A percentile compares a stretch with the other conserved stretches of the same genome.
phyloP scores from a whole-genome alignment of 2,329 filamentous ascomycete genomes.

The Coleophoma crateriformis region DNA sequence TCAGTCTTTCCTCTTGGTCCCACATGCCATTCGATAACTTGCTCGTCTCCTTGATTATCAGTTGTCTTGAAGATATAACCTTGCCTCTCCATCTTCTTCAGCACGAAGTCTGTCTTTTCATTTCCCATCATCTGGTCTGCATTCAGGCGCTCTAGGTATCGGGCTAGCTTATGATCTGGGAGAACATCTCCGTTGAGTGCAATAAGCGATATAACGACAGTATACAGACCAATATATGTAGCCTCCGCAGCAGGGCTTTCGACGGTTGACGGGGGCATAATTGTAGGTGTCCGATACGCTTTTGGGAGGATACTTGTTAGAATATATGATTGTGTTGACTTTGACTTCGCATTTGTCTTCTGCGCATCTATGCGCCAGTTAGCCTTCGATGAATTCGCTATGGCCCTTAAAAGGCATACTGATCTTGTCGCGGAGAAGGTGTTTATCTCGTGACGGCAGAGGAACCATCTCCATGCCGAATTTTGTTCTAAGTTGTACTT shows the following conservation, averaged over 20 bases:
- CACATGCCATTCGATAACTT: constrained; percentile 74
- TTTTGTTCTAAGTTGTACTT: constrained; percentile 59
- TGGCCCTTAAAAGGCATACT: constrained; percentile 38
- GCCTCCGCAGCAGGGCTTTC: constrained; percentile 64
- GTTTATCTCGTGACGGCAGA: constrained; percentile 74
- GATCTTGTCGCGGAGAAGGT: constrained; percentile 73
- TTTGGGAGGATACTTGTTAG: constrained; percentile 68
- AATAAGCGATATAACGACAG: constrained; percentile 72
- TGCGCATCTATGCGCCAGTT: constrained; percentile 19
- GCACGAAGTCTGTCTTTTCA: constrained; percentile 68
- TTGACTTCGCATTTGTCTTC: constrained; percentile 39
- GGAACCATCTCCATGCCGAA: constrained; percentile 96
- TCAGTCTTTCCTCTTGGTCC: constrained; percentile 84
- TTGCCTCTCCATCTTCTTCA: constrained; percentile 72
- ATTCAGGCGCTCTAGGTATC: constrained; percentile 70
- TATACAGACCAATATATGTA: constrained; percentile 78
- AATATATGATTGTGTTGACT: constrained; percentile 67
- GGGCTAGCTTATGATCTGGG: constrained; percentile 71
- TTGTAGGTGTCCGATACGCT: constrained; percentile 57
- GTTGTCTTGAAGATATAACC: constrained; percentile 74
- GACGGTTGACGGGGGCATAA: constrained; percentile 63
- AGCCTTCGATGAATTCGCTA: too few relatives aligned
- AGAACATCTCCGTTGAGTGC: constrained; percentile 67
- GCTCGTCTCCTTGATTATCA: constrained; percentile 67
- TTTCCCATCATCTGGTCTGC: constrained; percentile 66